phyloP scores from a whole-genome alignment of 2,329 filamentous ascomycete genomes.

The Curvularia eragrostidis region DNA sequence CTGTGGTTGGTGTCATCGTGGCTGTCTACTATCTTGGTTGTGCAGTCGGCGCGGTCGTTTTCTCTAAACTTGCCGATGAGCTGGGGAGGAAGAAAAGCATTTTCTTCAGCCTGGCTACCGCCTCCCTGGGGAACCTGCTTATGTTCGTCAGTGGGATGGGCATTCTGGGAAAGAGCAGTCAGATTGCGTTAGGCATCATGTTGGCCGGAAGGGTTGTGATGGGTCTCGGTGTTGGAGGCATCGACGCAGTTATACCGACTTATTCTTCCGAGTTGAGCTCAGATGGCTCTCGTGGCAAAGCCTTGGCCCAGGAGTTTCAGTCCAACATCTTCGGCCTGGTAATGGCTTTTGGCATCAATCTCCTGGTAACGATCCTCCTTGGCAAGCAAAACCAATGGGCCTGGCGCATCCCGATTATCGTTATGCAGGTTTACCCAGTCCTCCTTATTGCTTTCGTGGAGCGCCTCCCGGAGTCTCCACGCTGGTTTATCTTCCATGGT shows the following conservation, averaged over 20 bases:
- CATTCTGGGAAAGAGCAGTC: constrained; percentile 34
- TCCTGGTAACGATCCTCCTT: constrained; percentile 60
- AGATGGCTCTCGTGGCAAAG: constrained; percentile 64
- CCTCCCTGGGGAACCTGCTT: constrained; percentile 63
- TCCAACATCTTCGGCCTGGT: constrained; percentile 69
- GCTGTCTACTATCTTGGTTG: constrained; percentile 70
- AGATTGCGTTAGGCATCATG: constrained; percentile 56
- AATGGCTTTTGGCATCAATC: constrained; percentile 67
- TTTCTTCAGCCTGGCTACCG: constrained; percentile 61
- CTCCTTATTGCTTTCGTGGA: constrained; percentile 61
- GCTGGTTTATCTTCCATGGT: constrained; percentile 64
- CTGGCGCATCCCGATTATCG: constrained; percentile 66
- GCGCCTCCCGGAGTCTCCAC: constrained; percentile 63
- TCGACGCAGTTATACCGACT: constrained; percentile 67
- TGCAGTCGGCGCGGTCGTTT: constrained; percentile 62
- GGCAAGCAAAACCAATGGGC: constrained; percentile 67
- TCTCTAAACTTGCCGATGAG: constrained; percentile 62
- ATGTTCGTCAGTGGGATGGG: constrained; percentile 66
- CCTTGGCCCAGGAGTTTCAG: constrained; percentile 68
- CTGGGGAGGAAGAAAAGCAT: constrained; percentile 63
- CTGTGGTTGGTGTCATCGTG: constrained; percentile 66
- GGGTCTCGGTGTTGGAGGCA: constrained; percentile 65
- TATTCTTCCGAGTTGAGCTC: constrained; percentile 64
- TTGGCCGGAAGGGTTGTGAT: constrained; percentile 61
- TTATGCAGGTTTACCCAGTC: constrained; percentile 66